These are phyloP conservation scores for Coriaria nepalensis DNA, from an alignment of 306 rosid species.

Conservation along the genomic window DNA sequence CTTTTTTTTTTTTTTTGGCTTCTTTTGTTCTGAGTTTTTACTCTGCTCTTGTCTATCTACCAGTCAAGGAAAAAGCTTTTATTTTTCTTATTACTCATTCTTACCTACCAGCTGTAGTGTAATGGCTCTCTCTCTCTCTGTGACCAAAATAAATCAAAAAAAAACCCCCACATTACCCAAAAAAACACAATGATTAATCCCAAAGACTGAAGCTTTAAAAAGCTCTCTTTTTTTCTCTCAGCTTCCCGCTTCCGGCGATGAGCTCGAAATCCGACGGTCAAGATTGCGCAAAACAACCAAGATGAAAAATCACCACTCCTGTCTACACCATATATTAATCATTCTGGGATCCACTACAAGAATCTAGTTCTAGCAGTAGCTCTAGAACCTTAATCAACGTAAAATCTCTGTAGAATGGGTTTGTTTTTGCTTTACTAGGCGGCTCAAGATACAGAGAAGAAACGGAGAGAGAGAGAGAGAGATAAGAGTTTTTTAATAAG, in stretches of 20 bases:
- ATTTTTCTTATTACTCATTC: constrained; percentile 18
- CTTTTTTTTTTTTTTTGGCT: constrained; percentile 29
- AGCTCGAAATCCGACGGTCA: too few species aligned
- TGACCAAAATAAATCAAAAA: constrained; percentile 25
- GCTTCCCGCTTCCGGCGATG: too few species aligned
- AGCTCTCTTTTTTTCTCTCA: background rate
- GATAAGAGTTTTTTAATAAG: background rate
- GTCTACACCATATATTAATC: too few species aligned
- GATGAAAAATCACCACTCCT: too few species aligned
- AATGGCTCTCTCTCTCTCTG: constrained; percentile 15
- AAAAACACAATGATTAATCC: constrained; percentile 35
- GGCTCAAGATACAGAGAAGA: constrained; percentile 1
- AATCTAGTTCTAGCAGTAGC: too few species aligned
- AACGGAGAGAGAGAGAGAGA: background rate
- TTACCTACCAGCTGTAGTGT: constrained; percentile 46
- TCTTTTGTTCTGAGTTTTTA: constrained; percentile 1
- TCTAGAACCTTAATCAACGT: background rate
- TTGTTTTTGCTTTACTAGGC: background rate
- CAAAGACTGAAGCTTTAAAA: constrained; percentile 22
- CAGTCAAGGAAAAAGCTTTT: constrained; percentile 33
- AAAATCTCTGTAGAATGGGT: background rate
- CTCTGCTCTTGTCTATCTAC: constrained; percentile 31
- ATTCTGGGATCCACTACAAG: too few species aligned
- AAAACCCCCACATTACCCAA: constrained; percentile 25
- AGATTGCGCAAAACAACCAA: too few species aligned